Base-by-base conservation (phyloP, 768 basidiomycete genomes). In the Galerina marginata region DNA sequence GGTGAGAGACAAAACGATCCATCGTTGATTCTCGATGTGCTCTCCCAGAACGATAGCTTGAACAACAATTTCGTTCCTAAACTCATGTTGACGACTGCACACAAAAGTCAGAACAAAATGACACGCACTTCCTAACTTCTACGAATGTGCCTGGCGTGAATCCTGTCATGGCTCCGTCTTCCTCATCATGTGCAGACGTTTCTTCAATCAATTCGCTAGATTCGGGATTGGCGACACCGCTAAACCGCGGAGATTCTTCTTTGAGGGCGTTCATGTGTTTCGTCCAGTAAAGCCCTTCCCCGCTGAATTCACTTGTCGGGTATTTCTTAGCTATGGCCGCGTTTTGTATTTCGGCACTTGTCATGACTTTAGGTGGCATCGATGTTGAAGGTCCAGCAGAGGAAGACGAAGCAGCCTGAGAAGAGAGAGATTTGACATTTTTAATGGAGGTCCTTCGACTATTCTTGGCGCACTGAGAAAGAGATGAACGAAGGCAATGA, bases 51-150 rank as follows among this genome's bases (percentile, higher is more conserved):
- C 75, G 23, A 83, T 70, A 20, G 72, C 79, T 53, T 78, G 71
- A 16, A 62, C 55, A 2, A 61, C 23, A 1, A 54, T 53, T 23
- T 72, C 69, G 60, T 79, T 78, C 69, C 80, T 81, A 49, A 16
- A 54, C 11, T 20, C 44, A 53, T 16, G 56, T n/a, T 23, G 25
- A 62, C 43, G 52, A 54, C 29, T 37, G 77, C 53, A 42, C 46
- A n/a, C 58, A 43, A 48, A 47, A 25, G 7, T 26, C 7, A 43
- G 29, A 14, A 71, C 20, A 33, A 26, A 42, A 47, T 11, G 23
- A 33, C 37, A 52, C 76, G 54, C 61, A 82, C 86, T 79, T 82
- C 64, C 85, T 75, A 38, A 81, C 65, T 64, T 87, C 86, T 10
- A 86, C 74, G 47, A 86, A 85, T 16, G 84, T 76, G 1, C 85